Evolutionary conservation across 1,284 basidiomycete genomes (phyloP).

Genomic region (Neolentinus lepideus): DNA sequence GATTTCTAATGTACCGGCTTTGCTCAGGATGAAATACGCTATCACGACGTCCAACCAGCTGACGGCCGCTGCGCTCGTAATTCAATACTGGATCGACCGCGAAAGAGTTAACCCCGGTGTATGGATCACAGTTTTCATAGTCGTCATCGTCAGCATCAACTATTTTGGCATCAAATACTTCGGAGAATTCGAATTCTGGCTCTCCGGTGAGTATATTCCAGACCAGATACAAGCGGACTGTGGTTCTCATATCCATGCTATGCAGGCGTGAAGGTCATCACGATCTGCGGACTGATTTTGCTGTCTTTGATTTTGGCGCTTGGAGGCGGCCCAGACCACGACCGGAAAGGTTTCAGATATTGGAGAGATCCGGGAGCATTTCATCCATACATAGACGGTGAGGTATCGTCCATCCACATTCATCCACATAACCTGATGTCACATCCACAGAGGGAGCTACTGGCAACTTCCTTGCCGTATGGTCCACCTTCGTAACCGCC

Average conservation of each 20-base stretch:
- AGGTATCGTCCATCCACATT: constrained; percentile 13
- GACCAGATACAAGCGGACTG: neutral
- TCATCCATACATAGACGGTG: neutral
- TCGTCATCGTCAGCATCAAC: constrained; percentile 47
- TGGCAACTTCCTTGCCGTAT: constrained; percentile 57
- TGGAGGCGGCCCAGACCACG: constrained; percentile 48
- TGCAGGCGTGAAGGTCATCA: constrained; percentile 22
- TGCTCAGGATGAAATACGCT: neutral
- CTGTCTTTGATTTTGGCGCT: constrained; percentile 48
- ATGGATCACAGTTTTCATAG: constrained; percentile 59
- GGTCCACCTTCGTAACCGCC: constrained; percentile 41
- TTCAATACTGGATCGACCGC: constrained; percentile 2
- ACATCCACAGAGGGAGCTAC: constrained; percentile 36
- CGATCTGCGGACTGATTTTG: constrained; percentile 42
- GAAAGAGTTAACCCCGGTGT: constrained; percentile 14
- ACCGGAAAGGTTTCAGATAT: constrained; percentile 47
- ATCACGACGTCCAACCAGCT: neutral
- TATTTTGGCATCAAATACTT: constrained; percentile 46
- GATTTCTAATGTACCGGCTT: neutral
- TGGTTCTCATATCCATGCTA: neutral
- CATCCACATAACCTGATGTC: constrained; percentile 30
- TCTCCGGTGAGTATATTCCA: neutral
- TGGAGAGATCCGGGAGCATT: constrained; percentile 26
- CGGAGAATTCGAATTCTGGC: constrained; percentile 48
- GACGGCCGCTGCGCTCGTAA: neutral